These are phyloP conservation scores for Botrytis byssoidea DNA, from an alignment of 2,329 filamentous ascomycete genomes.

Conservation along the genomic window DNA sequence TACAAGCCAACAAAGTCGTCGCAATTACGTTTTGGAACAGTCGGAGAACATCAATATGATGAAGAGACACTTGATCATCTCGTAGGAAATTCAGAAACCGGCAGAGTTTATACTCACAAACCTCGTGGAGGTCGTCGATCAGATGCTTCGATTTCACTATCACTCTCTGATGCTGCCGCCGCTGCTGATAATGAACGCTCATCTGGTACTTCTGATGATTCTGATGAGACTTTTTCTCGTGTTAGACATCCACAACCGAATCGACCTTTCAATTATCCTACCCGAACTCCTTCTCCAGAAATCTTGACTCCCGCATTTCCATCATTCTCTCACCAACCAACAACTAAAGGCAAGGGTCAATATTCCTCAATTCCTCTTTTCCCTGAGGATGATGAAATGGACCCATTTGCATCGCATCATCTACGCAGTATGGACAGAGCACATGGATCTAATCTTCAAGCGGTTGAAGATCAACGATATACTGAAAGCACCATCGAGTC, in stretches of 20 bases:
- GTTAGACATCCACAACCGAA: slow-evolving; percentile 18
- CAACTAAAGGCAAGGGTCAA: slow-evolving; percentile 23
- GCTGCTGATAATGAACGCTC: slow-evolving; percentile 37
- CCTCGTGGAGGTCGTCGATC: slow-evolving; percentile 24
- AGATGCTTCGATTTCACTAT: slow-evolving; percentile 28
- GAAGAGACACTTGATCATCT: slow-evolving; percentile 34
- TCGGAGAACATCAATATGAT: slow-evolving; percentile 31
- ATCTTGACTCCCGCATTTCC: background rate
- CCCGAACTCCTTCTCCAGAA: slow-evolving; percentile 22
- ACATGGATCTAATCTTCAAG: slow-evolving; percentile 1
- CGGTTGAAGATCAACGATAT: slow-evolving; percentile 7
- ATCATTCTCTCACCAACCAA: slow-evolving; percentile 9
- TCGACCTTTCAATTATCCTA: slow-evolving; percentile 16
- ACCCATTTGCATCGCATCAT: slow-evolving; percentile 30
- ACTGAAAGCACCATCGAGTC: slow-evolving; percentile 18
- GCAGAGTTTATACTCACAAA: slow-evolving; percentile 28
- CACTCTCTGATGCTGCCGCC: slow-evolving; percentile 22
- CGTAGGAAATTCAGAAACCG: slow-evolving; percentile 28
- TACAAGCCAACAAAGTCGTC: slow-evolving; percentile 41
- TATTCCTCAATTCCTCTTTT: slow-evolving; percentile 31
- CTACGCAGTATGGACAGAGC: slow-evolving; percentile 14
- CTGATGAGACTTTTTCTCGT: slow-evolving; percentile 34
- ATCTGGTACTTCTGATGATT: slow-evolving; percentile 35
- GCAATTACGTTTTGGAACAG: slow-evolving; percentile 37
- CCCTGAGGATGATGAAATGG: slow-evolving; percentile 23